Conservation (phyloP, 2,329 filamentous ascomycete genomes). For the Furcasterigmium furcatum region DNA sequence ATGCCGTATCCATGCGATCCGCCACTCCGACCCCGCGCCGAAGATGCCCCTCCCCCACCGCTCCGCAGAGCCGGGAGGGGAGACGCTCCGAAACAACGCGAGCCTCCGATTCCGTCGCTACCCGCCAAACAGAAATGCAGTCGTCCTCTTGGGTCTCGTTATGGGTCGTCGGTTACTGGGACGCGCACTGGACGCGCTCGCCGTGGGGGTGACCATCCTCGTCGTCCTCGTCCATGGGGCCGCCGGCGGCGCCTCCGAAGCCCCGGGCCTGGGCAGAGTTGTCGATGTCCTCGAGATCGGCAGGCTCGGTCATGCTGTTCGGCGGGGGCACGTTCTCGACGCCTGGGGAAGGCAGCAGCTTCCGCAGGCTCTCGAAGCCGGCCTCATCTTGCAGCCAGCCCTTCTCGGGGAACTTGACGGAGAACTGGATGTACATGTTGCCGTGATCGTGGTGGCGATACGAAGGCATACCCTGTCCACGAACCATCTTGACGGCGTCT, state of each 20-base stretch:
- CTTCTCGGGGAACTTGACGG: slow-evolving; percentile 92
- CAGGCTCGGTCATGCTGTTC: slow-evolving; percentile 91
- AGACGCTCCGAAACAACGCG: no score
- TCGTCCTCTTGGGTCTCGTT: slow-evolving; percentile 8
- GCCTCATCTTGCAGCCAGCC: slow-evolving; percentile 63
- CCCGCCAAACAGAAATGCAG: slow-evolving; percentile 1
- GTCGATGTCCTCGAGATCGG: slow-evolving; percentile 82
- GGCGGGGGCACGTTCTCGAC: slow-evolving; percentile 65
- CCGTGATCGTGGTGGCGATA: slow-evolving; percentile 91
- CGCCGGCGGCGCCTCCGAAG: slow-evolving; percentile 53
- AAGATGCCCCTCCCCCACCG: no score
- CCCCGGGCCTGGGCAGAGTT: slow-evolving; percentile 63
- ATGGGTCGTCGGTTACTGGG: slow-evolving; percentile 65
- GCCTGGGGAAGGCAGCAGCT: slow-evolving; percentile 72
- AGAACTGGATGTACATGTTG: slow-evolving; percentile 96
- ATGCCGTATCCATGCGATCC: not conserved
- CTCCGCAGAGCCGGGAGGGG: no score
- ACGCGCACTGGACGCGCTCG: slow-evolving; percentile 83
- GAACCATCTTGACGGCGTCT: slow-evolving; percentile 92
- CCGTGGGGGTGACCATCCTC: slow-evolving; percentile 71
- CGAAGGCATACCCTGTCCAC: slow-evolving; percentile 96
- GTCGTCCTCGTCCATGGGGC: slow-evolving; percentile 70
- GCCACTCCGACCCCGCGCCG: no score
- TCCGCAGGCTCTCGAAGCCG: slow-evolving; percentile 76
- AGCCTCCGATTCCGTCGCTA: slow-evolving; percentile 8